Evolutionary conservation across 2,329 filamentous ascomycete species (phyloP).

Genomic region (Monosporascus ibericus): DNA sequence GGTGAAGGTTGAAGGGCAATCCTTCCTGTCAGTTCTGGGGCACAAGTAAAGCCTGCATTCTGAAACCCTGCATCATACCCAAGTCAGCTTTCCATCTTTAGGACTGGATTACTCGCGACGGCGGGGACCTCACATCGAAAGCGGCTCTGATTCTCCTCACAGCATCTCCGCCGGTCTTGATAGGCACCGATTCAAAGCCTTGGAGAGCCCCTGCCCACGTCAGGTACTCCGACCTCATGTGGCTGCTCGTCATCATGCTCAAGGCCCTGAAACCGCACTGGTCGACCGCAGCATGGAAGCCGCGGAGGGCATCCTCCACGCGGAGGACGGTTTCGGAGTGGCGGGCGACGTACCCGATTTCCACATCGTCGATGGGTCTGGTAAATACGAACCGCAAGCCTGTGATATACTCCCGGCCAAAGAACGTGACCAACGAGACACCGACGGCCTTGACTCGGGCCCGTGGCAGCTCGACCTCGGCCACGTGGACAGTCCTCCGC

Average conservation of each 20-base stretch:
- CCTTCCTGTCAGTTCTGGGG: not conserved
- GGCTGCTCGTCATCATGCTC: constrained; percentile 9
- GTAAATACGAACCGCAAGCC: constrained; percentile 15
- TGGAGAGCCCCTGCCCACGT: constrained; percentile 13
- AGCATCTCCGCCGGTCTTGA: constrained; percentile 3
- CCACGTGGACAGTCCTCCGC: constrained; percentile 3
- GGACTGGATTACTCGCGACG: not conserved
- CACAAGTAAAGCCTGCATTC: constrained; percentile 9
- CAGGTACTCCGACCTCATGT: constrained; percentile 12
- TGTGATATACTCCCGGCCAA: constrained; percentile 13
- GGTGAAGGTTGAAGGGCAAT: not conserved
- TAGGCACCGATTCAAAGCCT: constrained; percentile 2
- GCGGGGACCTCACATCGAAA: constrained; percentile 18
- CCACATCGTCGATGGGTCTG: constrained; percentile 6
- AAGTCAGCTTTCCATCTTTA: constrained; percentile 2
- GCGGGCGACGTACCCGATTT: constrained; percentile 14
- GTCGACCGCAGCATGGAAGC: constrained; percentile 15
- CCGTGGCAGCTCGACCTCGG: constrained; percentile 12
- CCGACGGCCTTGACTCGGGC: constrained; percentile 8
- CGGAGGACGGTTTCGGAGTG: constrained; percentile 9
- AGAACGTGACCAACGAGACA: constrained; percentile 17
- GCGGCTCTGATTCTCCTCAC: constrained; percentile 12
- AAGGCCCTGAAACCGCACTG: constrained; percentile 16
- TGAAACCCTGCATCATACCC: constrained; percentile 7
- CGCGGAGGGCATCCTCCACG: constrained; percentile 10